These are phyloP conservation scores for Neonectria hederae DNA, from an alignment of 2,329 filamentous ascomycete species.

Conservation along the genomic window DNA sequence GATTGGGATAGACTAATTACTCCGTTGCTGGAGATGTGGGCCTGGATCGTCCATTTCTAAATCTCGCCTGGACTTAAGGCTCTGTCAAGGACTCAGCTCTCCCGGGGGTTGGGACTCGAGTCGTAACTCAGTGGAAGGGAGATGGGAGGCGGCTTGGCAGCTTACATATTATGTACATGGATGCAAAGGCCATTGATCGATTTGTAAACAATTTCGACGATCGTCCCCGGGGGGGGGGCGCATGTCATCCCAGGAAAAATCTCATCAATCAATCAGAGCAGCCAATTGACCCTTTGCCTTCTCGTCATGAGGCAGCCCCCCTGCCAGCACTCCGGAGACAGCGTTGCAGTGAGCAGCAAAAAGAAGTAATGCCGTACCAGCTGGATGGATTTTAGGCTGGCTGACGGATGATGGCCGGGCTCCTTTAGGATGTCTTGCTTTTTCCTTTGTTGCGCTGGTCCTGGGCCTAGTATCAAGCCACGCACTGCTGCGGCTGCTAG, in stretches of 20 bases:
- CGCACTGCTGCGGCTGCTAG: background rate
- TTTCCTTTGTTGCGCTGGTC: slow-evolving; percentile 2
- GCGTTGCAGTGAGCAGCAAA: slow-evolving; percentile 6
- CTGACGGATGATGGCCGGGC: slow-evolving; percentile 3
- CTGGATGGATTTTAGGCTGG: slow-evolving; percentile 20
- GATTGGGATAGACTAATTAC: background rate
- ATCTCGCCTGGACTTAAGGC: background rate
- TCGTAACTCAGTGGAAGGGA: no score
- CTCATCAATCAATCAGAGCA: slow-evolving; percentile 1
- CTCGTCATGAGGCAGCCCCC: background rate
- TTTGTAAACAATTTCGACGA: slow-evolving; percentile 2
- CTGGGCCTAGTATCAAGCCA: no score
- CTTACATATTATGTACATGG: background rate
- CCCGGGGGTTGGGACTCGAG: background rate
- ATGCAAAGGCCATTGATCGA: background rate
- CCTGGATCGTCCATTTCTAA: background rate
- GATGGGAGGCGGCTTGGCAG: background rate
- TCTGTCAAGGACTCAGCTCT: background rate
- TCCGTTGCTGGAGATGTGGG: background rate
- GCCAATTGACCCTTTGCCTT: background rate
- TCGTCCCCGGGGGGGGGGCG: background rate
- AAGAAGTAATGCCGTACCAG: slow-evolving; percentile 5
- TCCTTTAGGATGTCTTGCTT: background rate
- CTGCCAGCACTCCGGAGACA: slow-evolving; percentile 2
- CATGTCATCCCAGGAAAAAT: background rate